Evolutionary conservation across 164 flowering plant genomes (phyloP), one percentile per base, ranked within the genome.

Genomic region (Litsea cubeba): DNA sequence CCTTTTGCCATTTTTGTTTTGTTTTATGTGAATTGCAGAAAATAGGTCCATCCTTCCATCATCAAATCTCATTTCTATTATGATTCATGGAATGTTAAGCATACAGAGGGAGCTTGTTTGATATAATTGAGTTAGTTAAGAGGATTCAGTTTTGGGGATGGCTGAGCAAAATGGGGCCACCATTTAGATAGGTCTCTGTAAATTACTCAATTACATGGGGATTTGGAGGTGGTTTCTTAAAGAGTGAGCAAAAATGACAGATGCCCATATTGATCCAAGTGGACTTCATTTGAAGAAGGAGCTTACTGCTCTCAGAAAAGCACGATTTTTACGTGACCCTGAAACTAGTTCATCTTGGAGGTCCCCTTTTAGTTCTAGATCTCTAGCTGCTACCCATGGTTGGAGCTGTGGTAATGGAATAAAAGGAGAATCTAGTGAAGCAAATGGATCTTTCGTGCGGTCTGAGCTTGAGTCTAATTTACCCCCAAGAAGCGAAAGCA

Each of bases 301-400:
- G 82, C 85, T 95, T 51, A 90, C 89, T n/a, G 90, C 87, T 67
- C 95, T 95, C 65, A 80, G 90, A n/a, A 95, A 90, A 74, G 95
- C 99, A 3, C 72, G 93, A 15, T 82, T 86, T 57, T 79, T 95
- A 20, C 87, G 95, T 18, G 99, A 95, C 81, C 99, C 99, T 0
- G 99, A 92, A 11, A 95, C 98, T 6, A 86, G 89, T 72, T 93
- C 93, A 15, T 84, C 97, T 0, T 92, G 96, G 97, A 84, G 85
- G 75, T 91, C 96, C 1, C 96, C 98, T 23, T 79, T 88, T 58
- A 87, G 76, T 70, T 83, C 87, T 24, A 88, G 92, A 85, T 89
- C 98, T 28, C 57, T 65, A 24, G 73, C 81, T 66, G 73, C 76
- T 50, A 40, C 83, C 63, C 72, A 79, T 70, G 51, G 76, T 30